Percentiles rank a stretch among this genome's conserved stretches.
Conservation (phyloP, 495 filamentous ascomycete species). For the Niebla homalea region DNA sequence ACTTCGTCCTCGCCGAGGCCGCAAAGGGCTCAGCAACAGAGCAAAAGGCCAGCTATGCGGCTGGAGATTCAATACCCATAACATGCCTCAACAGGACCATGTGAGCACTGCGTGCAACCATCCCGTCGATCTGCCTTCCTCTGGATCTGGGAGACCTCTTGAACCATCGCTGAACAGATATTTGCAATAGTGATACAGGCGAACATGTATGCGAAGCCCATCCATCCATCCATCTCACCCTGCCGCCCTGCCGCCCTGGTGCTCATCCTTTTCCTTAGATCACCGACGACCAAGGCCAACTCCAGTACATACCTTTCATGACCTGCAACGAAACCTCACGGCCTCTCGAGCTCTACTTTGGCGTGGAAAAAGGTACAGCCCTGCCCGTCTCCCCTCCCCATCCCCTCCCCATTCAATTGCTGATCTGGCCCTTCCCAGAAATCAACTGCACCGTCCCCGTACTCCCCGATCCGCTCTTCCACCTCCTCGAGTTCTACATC, state of each 20-base stretch:
- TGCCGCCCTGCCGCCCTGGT: background rate
- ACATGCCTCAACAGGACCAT: slow-evolving; percentile 54
- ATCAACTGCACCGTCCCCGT: slow-evolving; percentile 84
- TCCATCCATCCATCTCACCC: background rate
- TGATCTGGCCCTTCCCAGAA: slow-evolving; percentile 32
- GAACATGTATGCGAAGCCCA: slow-evolving; percentile 41
- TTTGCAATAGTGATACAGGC: slow-evolving; percentile 36
- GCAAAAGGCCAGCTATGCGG: slow-evolving; percentile 35
- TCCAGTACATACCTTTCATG: slow-evolving; percentile 89
- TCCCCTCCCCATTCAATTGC: background rate
- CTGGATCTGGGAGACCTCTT: background rate
- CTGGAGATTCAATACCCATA: slow-evolving; percentile 44
- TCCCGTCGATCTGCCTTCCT: background rate
- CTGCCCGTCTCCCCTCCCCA: background rate
- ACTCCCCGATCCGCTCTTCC: slow-evolving; percentile 81
- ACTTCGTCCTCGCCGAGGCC: slow-evolving; percentile 4
- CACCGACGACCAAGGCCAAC: slow-evolving; percentile 60
- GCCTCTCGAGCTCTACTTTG: slow-evolving; percentile 75
- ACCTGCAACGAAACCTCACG: slow-evolving; percentile 78
- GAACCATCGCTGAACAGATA: slow-evolving; percentile 2
- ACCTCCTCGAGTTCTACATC: slow-evolving; percentile 96
- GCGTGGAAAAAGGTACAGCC: slow-evolving; percentile 49
- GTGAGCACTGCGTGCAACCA: slow-evolving; percentile 29
- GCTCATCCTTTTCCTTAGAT: slow-evolving; percentile 42
- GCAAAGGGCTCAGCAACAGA: slow-evolving; percentile 20